phyloP scores from a whole-genome alignment of 1,284 basidiomycete genomes.

The Kalmanozyma brasiliensis region DNA sequence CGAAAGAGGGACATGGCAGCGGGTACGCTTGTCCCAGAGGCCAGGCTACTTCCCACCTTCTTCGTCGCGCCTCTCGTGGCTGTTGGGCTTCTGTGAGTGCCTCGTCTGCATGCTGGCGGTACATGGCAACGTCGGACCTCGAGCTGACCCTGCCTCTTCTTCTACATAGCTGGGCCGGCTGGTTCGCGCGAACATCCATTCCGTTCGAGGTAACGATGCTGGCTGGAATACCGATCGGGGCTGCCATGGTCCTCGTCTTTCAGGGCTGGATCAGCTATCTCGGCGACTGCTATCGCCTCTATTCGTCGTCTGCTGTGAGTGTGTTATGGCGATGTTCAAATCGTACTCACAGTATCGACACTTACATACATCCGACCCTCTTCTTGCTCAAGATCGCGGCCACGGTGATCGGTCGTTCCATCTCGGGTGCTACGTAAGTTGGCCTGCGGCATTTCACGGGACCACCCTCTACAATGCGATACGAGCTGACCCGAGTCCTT shows the following conservation, averaged over 20 bases:
- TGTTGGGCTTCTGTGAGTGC: constrained; percentile 32
- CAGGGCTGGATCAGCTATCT: constrained; percentile 49
- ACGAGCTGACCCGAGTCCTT: background rate
- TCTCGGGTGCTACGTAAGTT: constrained; percentile 41
- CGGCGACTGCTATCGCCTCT: constrained; percentile 43
- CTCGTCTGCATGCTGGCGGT: background rate
- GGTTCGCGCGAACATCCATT: constrained; percentile 19
- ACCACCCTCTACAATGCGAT: background rate
- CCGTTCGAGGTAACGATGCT: constrained; percentile 36
- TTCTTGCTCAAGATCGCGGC: constrained; percentile 27
- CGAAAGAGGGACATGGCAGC: background rate
- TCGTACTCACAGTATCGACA: background rate
- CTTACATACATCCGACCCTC: background rate
- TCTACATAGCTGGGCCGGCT: constrained; percentile 30
- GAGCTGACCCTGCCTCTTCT: no score
- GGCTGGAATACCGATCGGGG: constrained; percentile 36
- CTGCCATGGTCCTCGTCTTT: constrained; percentile 43
- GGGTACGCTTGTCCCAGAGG: constrained; percentile 14
- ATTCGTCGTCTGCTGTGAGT: constrained; percentile 44
- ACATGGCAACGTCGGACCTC: background rate
- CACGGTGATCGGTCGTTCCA: constrained; percentile 38
- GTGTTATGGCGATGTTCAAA: no score
- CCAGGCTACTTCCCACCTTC: constrained; percentile 24
- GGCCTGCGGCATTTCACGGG: background rate
- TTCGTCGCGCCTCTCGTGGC: constrained; percentile 36